Evolutionary conservation across 1,284 basidiomycete species (phyloP).

Genomic region (Thelephora terrestris): DNA sequence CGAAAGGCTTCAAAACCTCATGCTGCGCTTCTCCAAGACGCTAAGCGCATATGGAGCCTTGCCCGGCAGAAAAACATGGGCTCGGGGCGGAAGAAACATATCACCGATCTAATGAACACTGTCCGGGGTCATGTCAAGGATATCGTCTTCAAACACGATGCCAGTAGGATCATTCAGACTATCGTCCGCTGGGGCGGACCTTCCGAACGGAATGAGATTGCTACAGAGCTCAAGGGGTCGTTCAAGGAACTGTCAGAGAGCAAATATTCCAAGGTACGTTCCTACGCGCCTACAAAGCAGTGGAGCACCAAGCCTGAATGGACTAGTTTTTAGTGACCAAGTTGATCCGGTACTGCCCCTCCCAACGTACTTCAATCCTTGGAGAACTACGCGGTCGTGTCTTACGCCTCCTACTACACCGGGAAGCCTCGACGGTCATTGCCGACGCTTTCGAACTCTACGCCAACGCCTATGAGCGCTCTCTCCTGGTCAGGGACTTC

Average conservation of each 20-base stretch:
- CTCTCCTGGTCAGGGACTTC: constrained; percentile 72
- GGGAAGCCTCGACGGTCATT: constrained; percentile 72
- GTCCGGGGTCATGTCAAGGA: constrained; percentile 75
- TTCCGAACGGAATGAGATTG: constrained; percentile 69
- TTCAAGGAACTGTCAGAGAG: constrained; percentile 72
- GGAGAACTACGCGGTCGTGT: constrained; percentile 68
- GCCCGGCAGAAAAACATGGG: constrained; percentile 67
- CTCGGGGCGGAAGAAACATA: constrained; percentile 64
- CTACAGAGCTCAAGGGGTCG: constrained; percentile 69
- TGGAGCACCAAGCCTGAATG: constrained; percentile 1
- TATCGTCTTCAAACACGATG: constrained; percentile 84
- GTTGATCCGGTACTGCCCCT: constrained; percentile 68
- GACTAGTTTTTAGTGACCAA: constrained; percentile 77
- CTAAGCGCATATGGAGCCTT: constrained; percentile 76
- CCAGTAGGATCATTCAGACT: constrained; percentile 80
- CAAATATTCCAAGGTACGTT: constrained; percentile 77
- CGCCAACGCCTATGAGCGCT: constrained; percentile 73
- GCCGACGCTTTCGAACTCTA: constrained; percentile 84
- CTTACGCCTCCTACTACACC: constrained; percentile 67
- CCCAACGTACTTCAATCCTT: constrained; percentile 63
- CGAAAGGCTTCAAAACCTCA: constrained; percentile 71
- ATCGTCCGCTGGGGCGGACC: constrained; percentile 77
- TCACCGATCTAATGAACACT: constrained; percentile 61
- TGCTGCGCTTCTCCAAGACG: constrained; percentile 58
- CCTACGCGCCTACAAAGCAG: not conserved